Evolutionary conservation across 2,329 filamentous ascomycete species (phyloP).

Genomic region (Pezicula rhizophila): DNA sequence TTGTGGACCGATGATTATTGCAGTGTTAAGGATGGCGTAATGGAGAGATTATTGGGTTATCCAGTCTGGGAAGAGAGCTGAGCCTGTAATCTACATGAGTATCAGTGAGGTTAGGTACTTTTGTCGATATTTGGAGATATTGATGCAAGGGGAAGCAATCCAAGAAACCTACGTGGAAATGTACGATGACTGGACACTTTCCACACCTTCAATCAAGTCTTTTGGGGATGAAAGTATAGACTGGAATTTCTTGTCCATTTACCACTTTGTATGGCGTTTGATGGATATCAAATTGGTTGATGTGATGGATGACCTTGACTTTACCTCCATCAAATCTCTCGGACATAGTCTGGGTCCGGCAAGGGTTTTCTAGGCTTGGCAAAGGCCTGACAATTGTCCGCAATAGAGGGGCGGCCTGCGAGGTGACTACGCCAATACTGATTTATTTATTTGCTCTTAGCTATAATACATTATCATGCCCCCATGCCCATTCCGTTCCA

Average conservation of each 20-base stretch:
- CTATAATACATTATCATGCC: too few relatives aligned
- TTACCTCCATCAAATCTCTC: too few relatives aligned
- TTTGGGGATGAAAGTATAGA: conserved; percentile 11
- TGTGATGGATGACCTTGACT: too few relatives aligned
- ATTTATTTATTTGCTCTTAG: too few relatives aligned
- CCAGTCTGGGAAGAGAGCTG: conserved; percentile 16
- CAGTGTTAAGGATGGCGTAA: conserved; percentile 30
- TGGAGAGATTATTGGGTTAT: conserved; percentile 31
- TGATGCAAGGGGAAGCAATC: neutral
- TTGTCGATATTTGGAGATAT: neutral
- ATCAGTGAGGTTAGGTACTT: neutral
- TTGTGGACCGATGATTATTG: conserved; percentile 40
- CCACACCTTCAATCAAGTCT: neutral
- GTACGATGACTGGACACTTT: conserved; percentile 8
- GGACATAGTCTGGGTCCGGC: too few relatives aligned
- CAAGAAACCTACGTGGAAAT: conserved; percentile 14
- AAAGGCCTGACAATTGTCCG: too few relatives aligned
- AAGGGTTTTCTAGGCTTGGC: too few relatives aligned
- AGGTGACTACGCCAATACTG: too few relatives aligned
- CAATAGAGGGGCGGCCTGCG: too few relatives aligned
- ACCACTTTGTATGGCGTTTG: conserved; percentile 12
- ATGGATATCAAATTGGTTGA: conserved; percentile 7
- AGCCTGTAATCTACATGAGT: conserved; percentile 2
- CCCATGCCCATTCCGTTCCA: too few relatives aligned
- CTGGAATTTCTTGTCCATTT: conserved; percentile 9